Evolutionary conservation across 2,329 filamentous ascomycete species (phyloP), one percentile per base, ranked within the genome.

Genomic region (Aspergillus hiratsukae): DNA sequence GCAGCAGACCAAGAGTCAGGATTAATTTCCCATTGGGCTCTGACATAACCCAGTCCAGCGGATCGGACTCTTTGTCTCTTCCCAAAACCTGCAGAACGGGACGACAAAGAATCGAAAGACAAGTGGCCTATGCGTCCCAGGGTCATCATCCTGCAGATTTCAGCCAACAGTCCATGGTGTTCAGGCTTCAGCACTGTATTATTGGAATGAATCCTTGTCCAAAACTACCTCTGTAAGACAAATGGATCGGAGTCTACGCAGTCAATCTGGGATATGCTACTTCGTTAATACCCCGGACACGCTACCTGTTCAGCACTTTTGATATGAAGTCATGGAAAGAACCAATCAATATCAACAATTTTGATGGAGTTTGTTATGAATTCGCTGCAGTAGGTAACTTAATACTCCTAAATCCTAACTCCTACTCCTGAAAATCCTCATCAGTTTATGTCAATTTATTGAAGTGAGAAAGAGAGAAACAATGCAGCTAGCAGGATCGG

Each of bases 41-140:
- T 45, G 41, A 11, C 41, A 45, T 45, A 23, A 23, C 61, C 64
- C 64, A 65, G 63, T 57, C 64, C 64, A 60, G 57, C 63, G 64
- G 64, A 63, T 52, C 62, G 62, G 62, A 50, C 53, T 57, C 49
- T 28, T 55, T 49, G 61, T 59, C 49, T 56, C 56, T 55, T 48
- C 49, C 53, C n/a, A 40, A 27, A 49, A 46, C 54, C 57, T 41
- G 48, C 23, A 11, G 9, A 19, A 49, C 19, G 48, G 27, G 48
- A 35, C 11, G 4, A 27, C 9, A 10, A 37, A 29, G 23, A 10
- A 19, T 29, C 4, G 25, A n/a, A 19, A 21, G 8, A 6, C 4
- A 45, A 45, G 43, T 46, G 43, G 21, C 27, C 43, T 46, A 46
- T 46, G 43, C 43, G n/a, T 46, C 11, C 8, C 14, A 21, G 4